Evolutionary conservation across 2,329 filamentous ascomycete species (phyloP).

Genomic region (Diaporthe vexans): DNA sequence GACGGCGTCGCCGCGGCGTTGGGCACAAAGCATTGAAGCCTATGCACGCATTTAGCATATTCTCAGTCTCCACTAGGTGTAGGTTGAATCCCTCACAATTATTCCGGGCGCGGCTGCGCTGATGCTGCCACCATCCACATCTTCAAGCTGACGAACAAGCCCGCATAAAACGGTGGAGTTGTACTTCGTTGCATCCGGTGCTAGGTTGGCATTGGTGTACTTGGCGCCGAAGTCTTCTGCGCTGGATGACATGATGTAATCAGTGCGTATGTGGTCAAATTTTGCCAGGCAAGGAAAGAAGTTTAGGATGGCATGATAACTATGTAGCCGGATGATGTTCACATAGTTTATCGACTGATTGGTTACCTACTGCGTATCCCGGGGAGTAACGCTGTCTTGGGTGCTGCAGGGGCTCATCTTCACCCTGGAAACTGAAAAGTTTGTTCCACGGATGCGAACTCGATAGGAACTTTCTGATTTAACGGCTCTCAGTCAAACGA

Average conservation of each 20-base stretch:
- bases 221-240: conserved; percentile 17
- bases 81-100: neutral
- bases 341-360: neutral
- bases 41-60: neutral
- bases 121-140: conserved; percentile 10
- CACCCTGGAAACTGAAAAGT: neutral
- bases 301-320: neutral
- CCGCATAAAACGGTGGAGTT: neutral
- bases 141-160: neutral
- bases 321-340: too few relatives aligned
- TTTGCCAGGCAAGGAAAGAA: neutral
- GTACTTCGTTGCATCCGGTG: neutral
- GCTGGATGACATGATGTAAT: neutral
- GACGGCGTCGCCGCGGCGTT: conserved; percentile 7
- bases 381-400: neutral
- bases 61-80: too few relatives aligned
- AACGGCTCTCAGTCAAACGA: too few relatives aligned
- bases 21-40: conserved; percentile 14
- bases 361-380: neutral
- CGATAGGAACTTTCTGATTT: too few relatives aligned
- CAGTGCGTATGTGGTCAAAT: neutral
- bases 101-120: neutral
- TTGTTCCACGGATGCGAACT: neutral
- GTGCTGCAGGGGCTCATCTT: neutral
- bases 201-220: conserved; percentile 15